Evolutionary conservation across 192 early-diverging fungal genomes (phyloP), one percentile per base, ranked within the genome.

Genomic region (Rhizophagus prolifer): DNA sequence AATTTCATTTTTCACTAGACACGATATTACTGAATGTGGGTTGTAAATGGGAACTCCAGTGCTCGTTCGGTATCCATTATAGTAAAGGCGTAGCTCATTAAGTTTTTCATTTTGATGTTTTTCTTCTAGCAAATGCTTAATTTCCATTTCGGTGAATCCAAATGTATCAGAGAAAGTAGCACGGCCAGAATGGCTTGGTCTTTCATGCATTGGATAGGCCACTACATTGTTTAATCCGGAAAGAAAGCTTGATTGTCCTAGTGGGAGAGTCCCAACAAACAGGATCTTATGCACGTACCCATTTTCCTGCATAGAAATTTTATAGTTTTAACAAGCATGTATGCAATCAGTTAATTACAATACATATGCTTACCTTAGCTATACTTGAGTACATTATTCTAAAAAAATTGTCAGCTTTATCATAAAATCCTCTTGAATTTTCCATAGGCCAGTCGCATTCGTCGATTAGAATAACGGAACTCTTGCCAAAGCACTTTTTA

Each of bases 361-460:
- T 14, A 50, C 12, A 50, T 50, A 50, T 47, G 69, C 10, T 50
- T 70, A 70, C 69, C 69, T 70, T 70, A 6, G 69, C 69, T 14
- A 70, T 47, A 10, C 69, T 74, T n/a, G 72, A 74, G 21, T 74
- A 62, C 72, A 74, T 74, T 9, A 1, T 26, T 76, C 23, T 4
- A 70, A 76, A 76, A 28, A 70, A 70, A 25, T 0, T 0, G 8
- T 50, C 1, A 54, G 65, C 75, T 47, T 25, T 7, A 9, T 62
- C n/a, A 38, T 62, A 76, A 66, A 67, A 68, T 16, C 8, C 28
- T 62, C 38, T 12, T 58, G 75, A 50, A 28, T 72, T 21, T 65
- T 58, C 65, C 75, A 64, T 68, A 3, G 75, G 63, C 75, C 41
- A 68, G 25, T 76, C 75, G 41, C 70, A 76, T 65, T 76, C 75